These are phyloP conservation scores for Aplosporella prunicola DNA, from an alignment of 2,329 filamentous ascomycete species.

Conservation along the genomic window DNA sequence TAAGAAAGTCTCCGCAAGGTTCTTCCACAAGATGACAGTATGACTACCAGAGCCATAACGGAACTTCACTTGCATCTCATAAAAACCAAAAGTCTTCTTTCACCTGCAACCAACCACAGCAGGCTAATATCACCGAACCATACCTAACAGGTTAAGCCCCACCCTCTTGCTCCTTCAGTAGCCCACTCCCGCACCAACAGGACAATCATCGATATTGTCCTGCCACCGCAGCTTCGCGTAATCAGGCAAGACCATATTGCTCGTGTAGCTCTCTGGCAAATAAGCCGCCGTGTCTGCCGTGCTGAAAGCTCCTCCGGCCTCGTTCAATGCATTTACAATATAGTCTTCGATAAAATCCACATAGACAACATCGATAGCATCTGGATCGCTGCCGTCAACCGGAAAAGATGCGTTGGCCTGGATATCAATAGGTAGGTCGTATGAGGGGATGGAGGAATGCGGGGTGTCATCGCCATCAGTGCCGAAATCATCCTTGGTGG, in stretches of 20 bases:
- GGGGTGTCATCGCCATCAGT: constrained; percentile 47
- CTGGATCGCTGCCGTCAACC: constrained; percentile 30
- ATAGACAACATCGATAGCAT: constrained; percentile 45
- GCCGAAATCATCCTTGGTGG: constrained; percentile 49
- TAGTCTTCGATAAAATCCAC: constrained; percentile 39
- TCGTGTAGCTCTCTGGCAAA: constrained; percentile 31
- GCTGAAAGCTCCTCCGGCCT: constrained; percentile 25
- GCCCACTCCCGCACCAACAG: constrained; percentile 28
- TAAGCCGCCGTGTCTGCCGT: constrained; percentile 27
- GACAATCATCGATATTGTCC: constrained; percentile 30
- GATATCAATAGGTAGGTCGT: constrained; percentile 42
- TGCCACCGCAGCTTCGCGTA: constrained; percentile 36
- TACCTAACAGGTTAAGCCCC: too few relatives aligned
- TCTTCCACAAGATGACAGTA: background rate
- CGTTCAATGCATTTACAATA: constrained; percentile 27
- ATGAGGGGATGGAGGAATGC: constrained; percentile 40
- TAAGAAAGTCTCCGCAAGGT: background rate
- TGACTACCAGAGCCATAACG: too few relatives aligned
- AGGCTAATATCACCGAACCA: background rate
- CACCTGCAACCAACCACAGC: background rate
- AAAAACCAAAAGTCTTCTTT: background rate
- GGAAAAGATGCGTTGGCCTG: constrained; percentile 43
- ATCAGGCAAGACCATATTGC: constrained; percentile 31
- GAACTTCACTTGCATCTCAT: too few relatives aligned
- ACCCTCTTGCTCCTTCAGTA: constrained; percentile 1